phyloP scores from a whole-genome alignment of 169 alveolate species.

The Babesia gibsoni region DNA sequence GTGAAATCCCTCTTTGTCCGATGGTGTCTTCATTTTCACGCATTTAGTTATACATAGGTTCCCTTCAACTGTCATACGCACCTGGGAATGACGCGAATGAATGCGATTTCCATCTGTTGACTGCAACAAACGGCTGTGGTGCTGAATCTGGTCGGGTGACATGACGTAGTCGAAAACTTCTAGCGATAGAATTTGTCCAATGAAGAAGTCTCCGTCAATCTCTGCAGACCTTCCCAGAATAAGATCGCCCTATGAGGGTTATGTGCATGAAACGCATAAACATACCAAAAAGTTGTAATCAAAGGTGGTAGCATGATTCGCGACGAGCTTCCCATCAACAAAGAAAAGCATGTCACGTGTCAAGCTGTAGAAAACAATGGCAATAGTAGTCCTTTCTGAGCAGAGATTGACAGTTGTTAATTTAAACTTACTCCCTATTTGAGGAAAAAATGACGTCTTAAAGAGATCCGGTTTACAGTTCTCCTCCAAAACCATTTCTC shows the following conservation, averaged over 20 bases:
- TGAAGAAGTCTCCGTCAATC: constrained; percentile 69
- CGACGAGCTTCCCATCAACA: constrained; percentile 66
- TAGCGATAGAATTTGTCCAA: constrained; percentile 66
- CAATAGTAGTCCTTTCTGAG: constrained; percentile 41
- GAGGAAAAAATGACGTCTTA: constrained; percentile 72
- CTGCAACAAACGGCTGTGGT: constrained; percentile 29
- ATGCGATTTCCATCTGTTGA: constrained; percentile 26
- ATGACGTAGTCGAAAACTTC: constrained; percentile 69
- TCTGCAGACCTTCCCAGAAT: constrained; percentile 66
- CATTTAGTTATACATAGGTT: constrained; percentile 61
- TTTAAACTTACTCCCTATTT: constrained; percentile 62
- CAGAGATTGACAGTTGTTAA: constrained; percentile 19
- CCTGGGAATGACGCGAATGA: constrained; percentile 26
- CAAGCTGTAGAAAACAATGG: constrained; percentile 53
- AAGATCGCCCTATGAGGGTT: constrained; percentile 44
- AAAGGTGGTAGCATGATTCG: constrained; percentile 42
- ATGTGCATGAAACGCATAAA: background rate
- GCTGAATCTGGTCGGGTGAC: constrained; percentile 74
- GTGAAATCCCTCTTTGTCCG: background rate
- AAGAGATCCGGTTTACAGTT: constrained; percentile 76
- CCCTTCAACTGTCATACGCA: constrained; percentile 63
- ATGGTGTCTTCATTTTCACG: constrained; percentile 35
- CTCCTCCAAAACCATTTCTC: constrained; percentile 77
- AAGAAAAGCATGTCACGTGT: constrained; percentile 60
- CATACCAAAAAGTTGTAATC: constrained; percentile 66